Conservation (phyloP, 805 yeast species). For the Danielozyma ontarioensis region DNA sequence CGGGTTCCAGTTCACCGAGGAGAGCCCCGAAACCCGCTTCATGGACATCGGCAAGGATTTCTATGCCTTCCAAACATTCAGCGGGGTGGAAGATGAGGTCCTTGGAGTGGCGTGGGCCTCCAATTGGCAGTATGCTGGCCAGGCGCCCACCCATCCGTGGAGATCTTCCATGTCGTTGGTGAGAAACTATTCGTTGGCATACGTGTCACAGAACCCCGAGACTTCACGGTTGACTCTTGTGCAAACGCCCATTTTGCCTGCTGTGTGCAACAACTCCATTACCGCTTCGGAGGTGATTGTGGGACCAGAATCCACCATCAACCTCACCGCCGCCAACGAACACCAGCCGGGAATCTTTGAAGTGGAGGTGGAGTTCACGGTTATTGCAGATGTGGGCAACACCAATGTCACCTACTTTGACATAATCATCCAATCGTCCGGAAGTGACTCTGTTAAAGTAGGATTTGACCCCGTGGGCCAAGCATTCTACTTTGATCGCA, state of each 20-base stretch:
- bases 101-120: slow-evolving; percentile 40
- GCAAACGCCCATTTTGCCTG: slow-evolving; percentile 17
- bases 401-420: slow-evolving; percentile 10
- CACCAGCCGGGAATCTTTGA: slow-evolving; percentile 14
- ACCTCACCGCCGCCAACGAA: neutral
- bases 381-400: slow-evolving; percentile 4
- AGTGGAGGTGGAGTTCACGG: slow-evolving; percentile 16
- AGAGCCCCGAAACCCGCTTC: slow-evolving; percentile 19
- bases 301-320: neutral
- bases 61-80: slow-evolving; percentile 34
- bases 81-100: slow-evolving; percentile 16
- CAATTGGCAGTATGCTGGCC: slow-evolving; percentile 36
- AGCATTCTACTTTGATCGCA: slow-evolving; percentile 22
- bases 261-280: no score
- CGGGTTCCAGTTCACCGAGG: slow-evolving; percentile 30
- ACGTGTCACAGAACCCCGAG: slow-evolving; percentile 19
- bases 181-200: slow-evolving; percentile 21
- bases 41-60: slow-evolving; percentile 34
- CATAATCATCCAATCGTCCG: slow-evolving; percentile 10
- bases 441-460: slow-evolving; percentile 13
- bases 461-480: slow-evolving; percentile 18
- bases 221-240: slow-evolving; percentile 11
- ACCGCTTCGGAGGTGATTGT: no score
- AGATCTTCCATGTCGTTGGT: slow-evolving; percentile 30
- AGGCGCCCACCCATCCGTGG: slow-evolving; percentile 32